phyloP scores from a whole-genome alignment of 2,329 filamentous ascomycete genomes.

The Cladosporium colombiae region DNA sequence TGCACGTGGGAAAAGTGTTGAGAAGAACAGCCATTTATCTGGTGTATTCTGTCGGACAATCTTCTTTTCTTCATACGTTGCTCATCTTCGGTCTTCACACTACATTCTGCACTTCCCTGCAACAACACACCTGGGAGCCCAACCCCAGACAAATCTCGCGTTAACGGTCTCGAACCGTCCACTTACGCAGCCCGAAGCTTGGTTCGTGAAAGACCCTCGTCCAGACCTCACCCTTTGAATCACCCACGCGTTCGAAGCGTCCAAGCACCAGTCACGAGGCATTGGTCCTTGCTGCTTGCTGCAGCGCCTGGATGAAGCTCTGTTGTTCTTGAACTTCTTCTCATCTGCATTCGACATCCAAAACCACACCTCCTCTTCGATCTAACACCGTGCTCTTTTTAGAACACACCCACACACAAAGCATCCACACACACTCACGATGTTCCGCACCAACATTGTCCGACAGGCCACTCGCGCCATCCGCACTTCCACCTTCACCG shows the following conservation, averaged over 20 bases:
- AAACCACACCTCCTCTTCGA: neutral
- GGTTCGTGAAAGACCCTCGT: conserved; percentile 17
- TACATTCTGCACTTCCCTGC: too few relatives aligned
- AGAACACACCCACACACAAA: neutral
- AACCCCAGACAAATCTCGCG: conserved; percentile 2
- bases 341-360: neutral
- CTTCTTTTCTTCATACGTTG: neutral
- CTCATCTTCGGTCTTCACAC: neutral
- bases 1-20: too few relatives aligned
- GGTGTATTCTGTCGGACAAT: neutral
- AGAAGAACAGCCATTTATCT: too few relatives aligned
- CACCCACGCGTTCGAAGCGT: conserved; percentile 9
- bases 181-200: conserved; percentile 14
- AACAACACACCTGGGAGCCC: neutral
- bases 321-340: neutral
- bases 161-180: neutral
- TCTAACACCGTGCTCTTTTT: neutral
- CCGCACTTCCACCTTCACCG: conserved; percentile 25
- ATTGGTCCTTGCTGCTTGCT: neutral
- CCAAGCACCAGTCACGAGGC: conserved; percentile 16
- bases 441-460: conserved; percentile 37
- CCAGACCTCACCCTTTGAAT: neutral
- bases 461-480: conserved; percentile 34
- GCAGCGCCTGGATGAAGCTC: neutral
- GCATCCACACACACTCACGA: conserved; percentile 18